Base-by-base conservation (phyloP, 2,329 filamentous ascomycete species). In the Aspergillus quadricinctus region DNA sequence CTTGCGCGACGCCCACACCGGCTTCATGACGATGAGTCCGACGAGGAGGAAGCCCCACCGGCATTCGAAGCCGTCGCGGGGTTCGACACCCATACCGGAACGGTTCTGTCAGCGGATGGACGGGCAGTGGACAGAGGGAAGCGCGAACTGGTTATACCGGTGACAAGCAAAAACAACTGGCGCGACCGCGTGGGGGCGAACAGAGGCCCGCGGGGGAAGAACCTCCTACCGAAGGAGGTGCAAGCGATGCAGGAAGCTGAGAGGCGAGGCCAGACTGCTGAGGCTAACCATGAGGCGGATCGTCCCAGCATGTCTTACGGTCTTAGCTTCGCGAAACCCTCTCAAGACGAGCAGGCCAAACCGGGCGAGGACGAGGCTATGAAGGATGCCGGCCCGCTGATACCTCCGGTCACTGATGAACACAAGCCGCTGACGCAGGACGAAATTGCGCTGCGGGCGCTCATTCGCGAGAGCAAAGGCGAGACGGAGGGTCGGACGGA, bases 161-260 rank as follows among this genome's bases (percentile, higher is more conserved):
- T 92, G 58, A 89, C 90, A 74, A 89, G 86, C 67, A 86, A 84
- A 69, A 97, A 97, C 72, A 94, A 97, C 78, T 87, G 92, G 61
- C 70, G 73, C 51, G 70, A 76, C 55, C 67, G 73, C 6, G 62
- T 72, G 4, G 68, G 72, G 3, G 60, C 63, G 2, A 73, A 69
- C 54, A 84, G 54, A 83, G 84, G 78, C 81, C 88, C 67, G 56
- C 75, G 81, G 61, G 85, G 78, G 69, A 85, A 83, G 70, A 86
- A 83, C 68, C 69, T 82, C 14, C 74, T 87, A n/a, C 84, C 83
- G n/a, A 71, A 65, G 6, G 83, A 82, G 59, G 82, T 82, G 43
- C 78, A 80, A 59, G 78, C 77, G 60, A 71, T 76, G 58, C 76
- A 75, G 62, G 77, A 75, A 64, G 77, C 72, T 31, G 66, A 70